These are phyloP conservation scores for Camellia oleifera DNA, from an alignment of 179 eudicot genomes.

Conservation along the genomic window DNA sequence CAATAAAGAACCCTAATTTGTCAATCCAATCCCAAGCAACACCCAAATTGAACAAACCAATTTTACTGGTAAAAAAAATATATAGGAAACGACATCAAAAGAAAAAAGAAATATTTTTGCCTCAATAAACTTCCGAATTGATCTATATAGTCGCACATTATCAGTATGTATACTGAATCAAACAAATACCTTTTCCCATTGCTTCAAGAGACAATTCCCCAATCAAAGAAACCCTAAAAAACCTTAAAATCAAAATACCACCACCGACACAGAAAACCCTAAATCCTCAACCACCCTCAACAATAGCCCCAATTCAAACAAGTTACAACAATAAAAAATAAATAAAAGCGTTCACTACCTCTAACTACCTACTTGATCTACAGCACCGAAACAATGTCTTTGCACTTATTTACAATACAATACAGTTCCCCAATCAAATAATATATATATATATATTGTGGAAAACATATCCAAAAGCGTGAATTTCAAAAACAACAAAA, in stretches of 20 bases:
- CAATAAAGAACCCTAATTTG: not conserved
- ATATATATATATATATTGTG: no score
- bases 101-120: no score
- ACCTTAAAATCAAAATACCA: not conserved
- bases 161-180: not conserved
- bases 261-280: not conserved
- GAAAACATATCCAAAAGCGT: not conserved
- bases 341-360: not conserved
- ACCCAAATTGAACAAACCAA: not conserved
- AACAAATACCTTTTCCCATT: not conserved
- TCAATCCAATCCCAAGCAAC: not conserved
- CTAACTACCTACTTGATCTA: not conserved
- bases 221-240: not conserved
- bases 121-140: no score
- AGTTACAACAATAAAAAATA: not conserved
- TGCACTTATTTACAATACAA: not conserved
- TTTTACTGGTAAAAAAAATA: not conserved
- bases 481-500: not conserved
- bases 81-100: not conserved
- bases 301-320: not conserved
- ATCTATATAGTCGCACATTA: no score
- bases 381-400: not conserved
- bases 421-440: not conserved
- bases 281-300: not conserved
- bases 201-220: not conserved